Base-by-base conservation (phyloP, 805 yeast genomes). In the Teunomyces barrocoloradensis region DNA sequence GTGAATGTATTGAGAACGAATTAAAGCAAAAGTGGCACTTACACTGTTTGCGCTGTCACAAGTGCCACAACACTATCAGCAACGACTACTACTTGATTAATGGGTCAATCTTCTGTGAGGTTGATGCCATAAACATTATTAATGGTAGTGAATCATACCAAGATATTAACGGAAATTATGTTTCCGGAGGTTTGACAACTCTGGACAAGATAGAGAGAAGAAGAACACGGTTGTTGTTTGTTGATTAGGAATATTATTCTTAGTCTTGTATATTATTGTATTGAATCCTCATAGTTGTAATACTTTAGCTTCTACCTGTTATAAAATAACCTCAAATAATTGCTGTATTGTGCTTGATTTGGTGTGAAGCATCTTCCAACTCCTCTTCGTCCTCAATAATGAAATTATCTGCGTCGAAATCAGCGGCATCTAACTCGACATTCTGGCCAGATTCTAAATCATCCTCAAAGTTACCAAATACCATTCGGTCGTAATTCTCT, bases 1-100 rank as follows among this genome's bases (percentile, higher is more conserved):
- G 98, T 4, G 82, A 81, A 61, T 92, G 98, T 64, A 75, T 92
- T 36, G 96, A 89, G 58, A 86, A 83, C 56, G 90, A 85, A 57
- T 64, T 79, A 29, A 66, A 71, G 37, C 85, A 85, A 54, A 78
- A 89, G 48, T 91, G 88, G 74, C 98, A 92, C 61, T 67, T 77
- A 5, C 64, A 73, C 18, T 92, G 98, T 64, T 74, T 91, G 56
- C 72, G 66, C 43, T 92, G 98, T 67, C 61, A 68, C 41, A 69
- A 73, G 35, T 91, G 98, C 68, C 59, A 68, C 6, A 54, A 58
- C 2, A 53, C 57, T 6, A 85, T 87, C 44, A 61, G 61, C 3
- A 66, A 64, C 17, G 92, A 85, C 60, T 73, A 73, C 51, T 87
- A 81, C 59, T 71, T 75, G 49, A 68, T 81, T 17, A 72, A 77